Conservation (phyloP, 2,329 filamentous ascomycete species). For the Fusarium sarcochroum region DNA sequence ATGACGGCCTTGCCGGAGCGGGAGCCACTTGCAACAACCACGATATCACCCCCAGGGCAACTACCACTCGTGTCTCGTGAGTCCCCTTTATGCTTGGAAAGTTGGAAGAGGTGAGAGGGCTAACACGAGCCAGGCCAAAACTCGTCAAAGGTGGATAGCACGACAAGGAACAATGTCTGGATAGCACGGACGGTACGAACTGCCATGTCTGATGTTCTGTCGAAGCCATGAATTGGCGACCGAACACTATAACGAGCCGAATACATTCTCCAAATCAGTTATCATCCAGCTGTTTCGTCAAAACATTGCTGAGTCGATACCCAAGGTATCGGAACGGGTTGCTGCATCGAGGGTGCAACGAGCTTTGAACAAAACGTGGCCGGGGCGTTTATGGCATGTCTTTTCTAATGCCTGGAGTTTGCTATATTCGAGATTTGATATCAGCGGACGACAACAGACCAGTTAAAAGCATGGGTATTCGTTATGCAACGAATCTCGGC, state of each 20-base stretch:
- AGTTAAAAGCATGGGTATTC: too few species aligned
- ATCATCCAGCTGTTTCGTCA: neutral
- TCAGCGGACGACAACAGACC: too few species aligned
- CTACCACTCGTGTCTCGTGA: slow-evolving; percentile 30
- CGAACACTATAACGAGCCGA: neutral
- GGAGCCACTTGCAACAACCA: slow-evolving; percentile 27
- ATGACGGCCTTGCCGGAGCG: slow-evolving; percentile 48
- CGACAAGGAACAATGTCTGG: slow-evolving; percentile 49
- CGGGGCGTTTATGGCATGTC: too few species aligned
- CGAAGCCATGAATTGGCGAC: slow-evolving; percentile 30
- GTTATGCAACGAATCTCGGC: neutral
- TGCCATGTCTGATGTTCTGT: slow-evolving; percentile 48
- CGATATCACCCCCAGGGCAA: slow-evolving; percentile 21
- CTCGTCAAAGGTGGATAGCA: slow-evolving; percentile 12
- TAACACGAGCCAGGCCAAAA: slow-evolving; percentile 13
- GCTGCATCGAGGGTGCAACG: neutral
- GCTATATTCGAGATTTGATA: too few species aligned
- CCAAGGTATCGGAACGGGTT: neutral
- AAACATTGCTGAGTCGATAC: slow-evolving; percentile 1
- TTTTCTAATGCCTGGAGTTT: too few species aligned
- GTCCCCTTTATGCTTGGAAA: neutral
- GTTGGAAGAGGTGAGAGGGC: accelerated
- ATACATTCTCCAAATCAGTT: neutral
- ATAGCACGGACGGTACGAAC: slow-evolving; percentile 52
- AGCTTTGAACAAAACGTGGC: neutral